phyloP scores from a whole-genome alignment of 176 grass and related monocot species.

The Oryza rufipogon region DNA sequence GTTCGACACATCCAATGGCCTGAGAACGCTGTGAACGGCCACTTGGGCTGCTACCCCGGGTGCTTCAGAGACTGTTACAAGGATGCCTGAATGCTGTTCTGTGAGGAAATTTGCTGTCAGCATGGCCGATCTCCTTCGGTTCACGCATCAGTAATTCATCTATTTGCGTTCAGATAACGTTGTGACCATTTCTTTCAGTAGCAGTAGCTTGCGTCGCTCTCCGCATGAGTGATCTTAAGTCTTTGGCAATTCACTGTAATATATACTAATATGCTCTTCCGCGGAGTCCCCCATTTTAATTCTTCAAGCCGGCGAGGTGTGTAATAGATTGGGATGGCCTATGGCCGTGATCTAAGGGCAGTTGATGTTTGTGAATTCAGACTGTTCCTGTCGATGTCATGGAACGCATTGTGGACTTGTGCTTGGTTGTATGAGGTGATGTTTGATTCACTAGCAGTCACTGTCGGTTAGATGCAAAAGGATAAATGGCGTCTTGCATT shows the following conservation, averaged over 20 bases:
- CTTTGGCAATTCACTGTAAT: background rate
- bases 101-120: background rate
- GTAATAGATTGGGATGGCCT: background rate
- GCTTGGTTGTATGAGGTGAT: no score
- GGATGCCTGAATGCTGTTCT: background rate
- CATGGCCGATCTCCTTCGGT: background rate
- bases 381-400: background rate
- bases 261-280: background rate
- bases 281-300: background rate
- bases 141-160: background rate
- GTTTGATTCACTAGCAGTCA: background rate
- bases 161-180: background rate
- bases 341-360: background rate
- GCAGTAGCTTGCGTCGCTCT: background rate
- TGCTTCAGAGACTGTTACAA: background rate
- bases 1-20: background rate
- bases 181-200: background rate
- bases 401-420: background rate
- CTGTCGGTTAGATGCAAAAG: background rate
- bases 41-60: background rate
- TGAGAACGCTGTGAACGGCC: background rate
- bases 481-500: background rate
- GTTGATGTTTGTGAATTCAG: background rate
- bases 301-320: background rate
- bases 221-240: background rate